A percentile compares a stretch with the other conserved stretches of the same genome.
phyloP scores from a whole-genome alignment of 106 monocot genomes.

The Dioscorea alata region DNA sequence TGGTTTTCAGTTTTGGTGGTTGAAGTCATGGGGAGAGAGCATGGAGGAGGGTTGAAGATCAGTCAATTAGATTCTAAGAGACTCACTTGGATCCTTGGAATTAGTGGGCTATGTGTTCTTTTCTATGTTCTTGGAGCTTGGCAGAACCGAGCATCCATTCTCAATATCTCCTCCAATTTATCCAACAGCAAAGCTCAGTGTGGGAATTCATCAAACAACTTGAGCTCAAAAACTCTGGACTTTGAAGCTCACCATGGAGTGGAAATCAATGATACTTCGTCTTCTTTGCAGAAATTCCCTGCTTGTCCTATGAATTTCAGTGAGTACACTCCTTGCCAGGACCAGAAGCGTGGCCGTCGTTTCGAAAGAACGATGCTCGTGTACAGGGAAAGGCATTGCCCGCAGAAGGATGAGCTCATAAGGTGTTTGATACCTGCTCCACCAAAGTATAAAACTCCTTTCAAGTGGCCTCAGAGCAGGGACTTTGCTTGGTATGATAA shows the following conservation, averaged over 20 bases:
- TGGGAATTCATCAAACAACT: not conserved
- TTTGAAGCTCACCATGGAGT: slow-evolving; percentile 2
- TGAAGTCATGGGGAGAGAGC: slow-evolving; percentile 9
- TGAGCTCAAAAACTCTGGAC: not conserved
- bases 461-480: slow-evolving; percentile 6
- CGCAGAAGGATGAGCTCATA: not conserved
- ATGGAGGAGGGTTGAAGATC: slow-evolving; percentile 14
- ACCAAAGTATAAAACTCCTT: slow-evolving; percentile 3
- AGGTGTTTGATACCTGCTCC: slow-evolving; percentile 1
- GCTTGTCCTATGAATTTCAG: slow-evolving; percentile 1
- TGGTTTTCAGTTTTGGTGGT: too few relatives aligned
- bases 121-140: slow-evolving; percentile 27
- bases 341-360: not conserved
- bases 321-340: slow-evolving; percentile 6
- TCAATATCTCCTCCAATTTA: not conserved
- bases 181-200: not conserved
- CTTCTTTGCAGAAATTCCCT: not conserved
- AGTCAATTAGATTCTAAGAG: slow-evolving; percentile 10
- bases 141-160: slow-evolving; percentile 15
- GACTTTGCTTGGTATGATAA: slow-evolving; percentile 7
- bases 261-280: not conserved
- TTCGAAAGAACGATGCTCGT: not conserved
- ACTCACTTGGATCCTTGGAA: slow-evolving; percentile 12
- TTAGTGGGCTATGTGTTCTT: slow-evolving; percentile 17
- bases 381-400: slow-evolving; percentile 2